Evolutionary conservation across 441 rosid genomes (phyloP).

Genomic region (Omphalea diandra): DNA sequence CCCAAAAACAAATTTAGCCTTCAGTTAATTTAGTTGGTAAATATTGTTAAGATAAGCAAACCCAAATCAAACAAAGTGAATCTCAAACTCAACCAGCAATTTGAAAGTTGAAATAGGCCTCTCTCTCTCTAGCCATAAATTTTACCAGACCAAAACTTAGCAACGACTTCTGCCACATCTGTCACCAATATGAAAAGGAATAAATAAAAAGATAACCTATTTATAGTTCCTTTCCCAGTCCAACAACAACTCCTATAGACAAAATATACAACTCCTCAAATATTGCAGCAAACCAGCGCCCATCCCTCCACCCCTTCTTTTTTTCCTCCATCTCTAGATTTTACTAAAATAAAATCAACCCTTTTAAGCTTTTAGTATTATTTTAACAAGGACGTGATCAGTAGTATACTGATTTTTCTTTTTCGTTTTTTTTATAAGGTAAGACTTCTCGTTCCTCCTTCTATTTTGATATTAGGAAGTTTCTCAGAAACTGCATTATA

Average conservation of each 20-base stretch:
- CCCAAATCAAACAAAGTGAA: neutral
- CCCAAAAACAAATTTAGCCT: too few relatives aligned
- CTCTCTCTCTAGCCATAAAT: neutral
- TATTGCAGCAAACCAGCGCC: neutral
- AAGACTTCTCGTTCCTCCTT: neutral
- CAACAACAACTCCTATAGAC: neutral
- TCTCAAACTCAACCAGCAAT: neutral
- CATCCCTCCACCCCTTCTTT: neutral
- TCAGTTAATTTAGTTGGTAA: too few relatives aligned
- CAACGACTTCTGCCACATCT: neutral
- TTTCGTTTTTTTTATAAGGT: too few relatives aligned
- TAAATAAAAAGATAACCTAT: neutral
- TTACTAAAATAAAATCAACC: too few relatives aligned
- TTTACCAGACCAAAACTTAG: neutral
- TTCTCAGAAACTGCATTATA: slow-evolving; percentile 20
- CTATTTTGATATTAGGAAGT: slow-evolving; percentile 2
- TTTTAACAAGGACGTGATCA: neutral
- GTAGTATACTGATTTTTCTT: neutral
- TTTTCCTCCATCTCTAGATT: too few relatives aligned
- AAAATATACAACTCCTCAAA: neutral
- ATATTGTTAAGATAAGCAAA: neutral
- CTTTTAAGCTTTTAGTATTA: neutral
- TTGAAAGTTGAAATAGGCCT: neutral
- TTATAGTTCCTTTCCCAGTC: neutral
- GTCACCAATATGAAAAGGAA: too few relatives aligned